Evolutionary conservation across 805 yeast species (phyloP).

Genomic region (Hanseniaspora taiwanica): DNA sequence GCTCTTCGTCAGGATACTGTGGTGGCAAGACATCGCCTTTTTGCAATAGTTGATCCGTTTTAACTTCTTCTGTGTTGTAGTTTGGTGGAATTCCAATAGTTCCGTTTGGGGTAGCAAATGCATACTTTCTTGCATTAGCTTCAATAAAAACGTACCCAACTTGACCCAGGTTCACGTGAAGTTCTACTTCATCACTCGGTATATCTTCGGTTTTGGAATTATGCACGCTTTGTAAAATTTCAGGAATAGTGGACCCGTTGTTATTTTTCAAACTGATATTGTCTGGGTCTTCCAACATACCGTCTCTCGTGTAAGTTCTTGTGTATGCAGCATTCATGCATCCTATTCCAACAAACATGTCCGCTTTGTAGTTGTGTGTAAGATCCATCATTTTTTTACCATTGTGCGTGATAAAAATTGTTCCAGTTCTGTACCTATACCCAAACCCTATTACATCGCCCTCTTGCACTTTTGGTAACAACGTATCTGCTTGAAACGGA

Average conservation of each 20-base stretch:
- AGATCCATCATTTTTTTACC: slow-evolving; percentile 80
- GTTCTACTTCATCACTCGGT: slow-evolving; percentile 20
- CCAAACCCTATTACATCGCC: slow-evolving; percentile 96
- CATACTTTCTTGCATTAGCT: slow-evolving; percentile 78
- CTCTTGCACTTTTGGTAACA: slow-evolving; percentile 37
- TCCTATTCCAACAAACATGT: slow-evolving; percentile 27
- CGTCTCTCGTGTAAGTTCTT: slow-evolving; percentile 24
- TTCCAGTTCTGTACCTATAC: slow-evolving; percentile 64
- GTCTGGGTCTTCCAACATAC: slow-evolving; percentile 24
- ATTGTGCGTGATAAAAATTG: slow-evolving; percentile 84
- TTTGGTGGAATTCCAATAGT: slow-evolving; percentile 34
- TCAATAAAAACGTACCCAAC: slow-evolving; percentile 69
- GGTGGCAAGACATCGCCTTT: slow-evolving; percentile 69
- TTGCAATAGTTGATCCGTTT: slow-evolving; percentile 44
- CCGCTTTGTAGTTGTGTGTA: slow-evolving; percentile 51
- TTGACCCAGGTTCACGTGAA: slow-evolving; percentile 66
- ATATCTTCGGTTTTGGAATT: slow-evolving; percentile 12
- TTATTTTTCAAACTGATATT: slow-evolving; percentile 16
- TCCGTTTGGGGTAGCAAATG: slow-evolving; percentile 37
- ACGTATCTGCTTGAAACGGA: slow-evolving; percentile 35
- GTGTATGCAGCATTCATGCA: slow-evolving; percentile 27
- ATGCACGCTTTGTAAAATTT: slow-evolving; percentile 11
- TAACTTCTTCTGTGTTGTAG: slow-evolving; percentile 27
- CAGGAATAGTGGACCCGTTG: slow-evolving; percentile 9
- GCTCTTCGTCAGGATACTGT: slow-evolving; percentile 47